Conservation (phyloP, 495 filamentous ascomycete genomes). For the Penicillium salamii region DNA sequence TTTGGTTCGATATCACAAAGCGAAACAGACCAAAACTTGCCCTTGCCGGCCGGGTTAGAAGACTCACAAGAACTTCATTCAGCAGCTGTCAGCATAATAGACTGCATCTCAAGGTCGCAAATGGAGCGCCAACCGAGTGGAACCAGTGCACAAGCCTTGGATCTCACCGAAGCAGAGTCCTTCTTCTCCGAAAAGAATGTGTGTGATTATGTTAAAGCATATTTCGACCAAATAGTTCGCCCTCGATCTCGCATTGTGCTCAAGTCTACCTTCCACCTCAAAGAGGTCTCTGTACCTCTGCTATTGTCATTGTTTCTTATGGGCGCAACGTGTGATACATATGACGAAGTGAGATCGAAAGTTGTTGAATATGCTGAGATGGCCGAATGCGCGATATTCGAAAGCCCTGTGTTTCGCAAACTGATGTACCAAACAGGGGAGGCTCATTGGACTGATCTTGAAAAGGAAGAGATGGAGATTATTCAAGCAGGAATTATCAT, state of each 20-base stretch:
- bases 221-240: conserved; percentile 16
- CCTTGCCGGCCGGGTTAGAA: too few species aligned
- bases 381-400: conserved; percentile 8
- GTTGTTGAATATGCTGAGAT: conserved; percentile 6
- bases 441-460: background rate
- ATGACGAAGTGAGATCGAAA: background rate
- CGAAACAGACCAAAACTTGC: too few species aligned
- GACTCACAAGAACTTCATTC: too few species aligned
- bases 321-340: conserved; percentile 6
- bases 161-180: too few species aligned
- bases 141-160: too few species aligned
- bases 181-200: conserved; percentile 10
- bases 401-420: background rate
- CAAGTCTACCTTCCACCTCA: conserved; percentile 13
- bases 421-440: too few species aligned
- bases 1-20: too few species aligned
- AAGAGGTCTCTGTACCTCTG: conserved; percentile 1
- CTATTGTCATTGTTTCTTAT: background rate
- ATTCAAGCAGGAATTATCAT: conserved; percentile 15
- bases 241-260: conserved; percentile 17
- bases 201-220: conserved; percentile 8
- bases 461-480: conserved; percentile 2
- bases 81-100: too few species aligned
- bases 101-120: too few species aligned
- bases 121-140: too few species aligned